Percentiles rank a stretch among this genome's conserved stretches.
Evolutionary conservation across 1,139 yeast genomes (phyloP).

Genomic region (Blastobotrys malaysiensis): DNA sequence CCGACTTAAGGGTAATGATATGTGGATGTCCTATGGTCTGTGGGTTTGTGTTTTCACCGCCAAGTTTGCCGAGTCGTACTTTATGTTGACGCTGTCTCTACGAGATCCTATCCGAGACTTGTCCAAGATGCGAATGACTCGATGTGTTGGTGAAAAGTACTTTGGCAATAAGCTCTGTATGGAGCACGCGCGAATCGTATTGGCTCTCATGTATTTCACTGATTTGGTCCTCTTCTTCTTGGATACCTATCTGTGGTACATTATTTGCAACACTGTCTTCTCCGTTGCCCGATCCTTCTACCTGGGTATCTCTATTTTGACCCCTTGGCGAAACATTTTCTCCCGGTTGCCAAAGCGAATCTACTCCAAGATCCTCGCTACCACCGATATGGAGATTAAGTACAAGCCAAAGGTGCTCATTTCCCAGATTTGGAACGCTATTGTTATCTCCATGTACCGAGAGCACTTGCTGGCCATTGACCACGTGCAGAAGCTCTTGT

Average conservation of each 20-base stretch:
- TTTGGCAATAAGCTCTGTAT: constrained; percentile 68
- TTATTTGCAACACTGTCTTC: constrained; percentile 87
- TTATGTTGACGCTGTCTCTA: constrained; percentile 81
- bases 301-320: constrained; percentile 95
- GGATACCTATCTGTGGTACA: constrained; percentile 99
- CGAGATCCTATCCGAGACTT: constrained; percentile 89
- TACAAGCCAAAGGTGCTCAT: constrained; percentile 97
- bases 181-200: constrained; percentile 80
- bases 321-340: constrained; percentile 99
- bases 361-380: constrained; percentile 93
- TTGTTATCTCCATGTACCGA: constrained; percentile 97
- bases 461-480: constrained; percentile 96
- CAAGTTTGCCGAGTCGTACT: constrained; percentile 84
- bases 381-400: constrained; percentile 98
- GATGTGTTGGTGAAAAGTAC: constrained; percentile 90
- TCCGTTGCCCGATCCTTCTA: constrained; percentile 97
- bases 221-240: constrained; percentile 93
- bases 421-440: constrained; percentile 98
- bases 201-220: constrained; percentile 87
- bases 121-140: constrained; percentile 53
- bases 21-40: constrained; percentile 92
- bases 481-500: constrained; percentile 92
- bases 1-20: constrained; percentile 75
- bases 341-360: constrained; percentile 97
- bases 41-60: constrained; percentile 90